Evolutionary conservation across 208 protist genomes (phyloP).

Genomic region (Angomonas deanei): DNA sequence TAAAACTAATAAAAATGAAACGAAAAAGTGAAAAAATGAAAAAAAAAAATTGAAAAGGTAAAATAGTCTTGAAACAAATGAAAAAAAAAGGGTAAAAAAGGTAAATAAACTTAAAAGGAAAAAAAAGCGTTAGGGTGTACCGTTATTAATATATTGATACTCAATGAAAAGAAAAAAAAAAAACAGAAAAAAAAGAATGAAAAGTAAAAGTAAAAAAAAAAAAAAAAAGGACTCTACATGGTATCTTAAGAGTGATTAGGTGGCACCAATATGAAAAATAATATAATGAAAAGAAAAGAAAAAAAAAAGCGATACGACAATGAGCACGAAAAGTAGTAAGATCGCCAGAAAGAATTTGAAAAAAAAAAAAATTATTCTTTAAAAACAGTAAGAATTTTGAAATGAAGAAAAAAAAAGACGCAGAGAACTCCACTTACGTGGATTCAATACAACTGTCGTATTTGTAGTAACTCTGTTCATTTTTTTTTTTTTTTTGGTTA

Average conservation of each 20-base stretch:
- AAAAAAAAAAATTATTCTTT: neutral
- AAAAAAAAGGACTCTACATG: no score
- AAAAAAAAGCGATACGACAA: no score
- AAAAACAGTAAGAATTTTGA: neutral
- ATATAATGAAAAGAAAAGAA: no score
- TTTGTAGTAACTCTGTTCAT: neutral
- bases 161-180: no score
- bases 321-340: no score
- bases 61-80: neutral
- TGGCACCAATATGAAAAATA: no score
- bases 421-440: neutral
- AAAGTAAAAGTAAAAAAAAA: no score
- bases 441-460: no score
- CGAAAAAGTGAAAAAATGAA: neutral
- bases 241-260: no score
- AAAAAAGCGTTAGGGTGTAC: neutral
- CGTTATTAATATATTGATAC: no score
- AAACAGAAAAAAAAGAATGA: no score
- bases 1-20: neutral
- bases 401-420: slow-evolving; percentile 4
- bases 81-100: neutral
- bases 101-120: neutral
- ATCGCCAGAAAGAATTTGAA: no score
- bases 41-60: neutral
- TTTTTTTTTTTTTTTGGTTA: neutral